Conservation (phyloP, 345 rosid genomes). For the Syzygium aqueum region DNA sequence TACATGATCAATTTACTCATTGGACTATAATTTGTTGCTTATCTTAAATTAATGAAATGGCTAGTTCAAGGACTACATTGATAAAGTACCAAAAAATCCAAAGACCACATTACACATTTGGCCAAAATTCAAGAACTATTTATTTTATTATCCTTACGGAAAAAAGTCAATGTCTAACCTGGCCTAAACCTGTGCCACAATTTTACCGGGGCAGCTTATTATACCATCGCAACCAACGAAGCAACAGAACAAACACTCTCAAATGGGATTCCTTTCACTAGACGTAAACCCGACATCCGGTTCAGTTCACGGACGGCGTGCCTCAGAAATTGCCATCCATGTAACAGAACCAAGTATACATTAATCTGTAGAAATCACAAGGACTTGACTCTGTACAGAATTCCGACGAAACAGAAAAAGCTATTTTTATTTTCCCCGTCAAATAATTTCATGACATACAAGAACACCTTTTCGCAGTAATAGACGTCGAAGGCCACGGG, state of each 20-base stretch:
- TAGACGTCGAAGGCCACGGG: not conserved
- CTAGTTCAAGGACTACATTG: no score
- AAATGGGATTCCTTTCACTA: not conserved
- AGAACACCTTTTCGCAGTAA: not conserved
- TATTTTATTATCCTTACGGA: not conserved
- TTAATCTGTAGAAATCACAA: not conserved
- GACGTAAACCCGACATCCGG: not conserved
- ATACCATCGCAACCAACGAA: not conserved
- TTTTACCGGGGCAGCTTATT: not conserved
- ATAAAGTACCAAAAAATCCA: no score
- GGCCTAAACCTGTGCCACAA: not conserved
- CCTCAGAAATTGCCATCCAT: not conserved
- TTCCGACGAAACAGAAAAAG: not conserved
- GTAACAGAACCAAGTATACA: not conserved
- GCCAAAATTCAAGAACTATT: no score
- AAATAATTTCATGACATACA: not conserved
- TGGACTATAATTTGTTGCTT: no score
- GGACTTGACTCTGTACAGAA: not conserved
- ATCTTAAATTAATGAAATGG: no score
- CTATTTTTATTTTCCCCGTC: constrained; percentile 1
- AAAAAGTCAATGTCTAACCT: not conserved
- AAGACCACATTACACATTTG: no score
- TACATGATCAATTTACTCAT: no score
- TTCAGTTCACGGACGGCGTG: not conserved
- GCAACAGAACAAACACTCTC: not conserved